These are phyloP conservation scores for Chaetomium cochliodes DNA, from an alignment of 495 filamentous ascomycete species.

Conservation along the genomic window DNA sequence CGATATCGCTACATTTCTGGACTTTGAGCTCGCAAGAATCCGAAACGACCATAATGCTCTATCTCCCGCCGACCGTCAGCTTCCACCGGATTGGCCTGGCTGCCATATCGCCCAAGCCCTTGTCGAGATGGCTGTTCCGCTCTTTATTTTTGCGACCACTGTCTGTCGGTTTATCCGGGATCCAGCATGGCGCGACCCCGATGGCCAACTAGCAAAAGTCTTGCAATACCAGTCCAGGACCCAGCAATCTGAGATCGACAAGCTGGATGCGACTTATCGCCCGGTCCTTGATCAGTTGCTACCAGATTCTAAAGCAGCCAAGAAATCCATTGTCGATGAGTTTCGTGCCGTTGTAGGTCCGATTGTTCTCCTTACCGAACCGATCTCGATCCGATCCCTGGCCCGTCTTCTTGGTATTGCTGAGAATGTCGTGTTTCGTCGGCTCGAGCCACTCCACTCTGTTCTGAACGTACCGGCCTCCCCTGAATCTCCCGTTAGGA, in stretches of 20 bases:
- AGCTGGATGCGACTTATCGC: conserved; percentile 39
- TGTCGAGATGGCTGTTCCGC: conserved; percentile 38
- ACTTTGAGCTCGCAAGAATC: conserved; percentile 26
- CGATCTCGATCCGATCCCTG: conserved; percentile 1
- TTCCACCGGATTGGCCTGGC: conserved; percentile 44
- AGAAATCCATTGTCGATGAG: background rate
- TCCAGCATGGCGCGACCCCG: conserved; percentile 21
- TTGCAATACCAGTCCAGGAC: conserved; percentile 29
- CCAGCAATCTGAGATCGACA: conserved; percentile 31
- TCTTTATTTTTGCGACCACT: conserved; percentile 50
- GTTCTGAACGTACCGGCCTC: background rate
- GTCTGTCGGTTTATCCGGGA: conserved; percentile 43
- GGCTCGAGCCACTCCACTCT: background rate
- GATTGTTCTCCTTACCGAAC: conserved; percentile 2
- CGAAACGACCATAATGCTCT: conserved; percentile 28
- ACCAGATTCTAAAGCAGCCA: background rate
- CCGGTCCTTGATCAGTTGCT: conserved; percentile 35
- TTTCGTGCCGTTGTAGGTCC: background rate
- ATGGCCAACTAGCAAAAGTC: conserved; percentile 31
- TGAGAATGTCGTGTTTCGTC: background rate
- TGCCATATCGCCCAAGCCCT: conserved; percentile 34
- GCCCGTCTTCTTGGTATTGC: conserved; percentile 20
- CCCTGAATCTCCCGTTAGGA: background rate
- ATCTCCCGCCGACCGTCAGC: conserved; percentile 1
- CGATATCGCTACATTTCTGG: conserved; percentile 42